These are phyloP conservation scores for Microbotryomycetes sp. DNA, from an alignment of 1,284 basidiomycete species.

Conservation along the genomic window DNA sequence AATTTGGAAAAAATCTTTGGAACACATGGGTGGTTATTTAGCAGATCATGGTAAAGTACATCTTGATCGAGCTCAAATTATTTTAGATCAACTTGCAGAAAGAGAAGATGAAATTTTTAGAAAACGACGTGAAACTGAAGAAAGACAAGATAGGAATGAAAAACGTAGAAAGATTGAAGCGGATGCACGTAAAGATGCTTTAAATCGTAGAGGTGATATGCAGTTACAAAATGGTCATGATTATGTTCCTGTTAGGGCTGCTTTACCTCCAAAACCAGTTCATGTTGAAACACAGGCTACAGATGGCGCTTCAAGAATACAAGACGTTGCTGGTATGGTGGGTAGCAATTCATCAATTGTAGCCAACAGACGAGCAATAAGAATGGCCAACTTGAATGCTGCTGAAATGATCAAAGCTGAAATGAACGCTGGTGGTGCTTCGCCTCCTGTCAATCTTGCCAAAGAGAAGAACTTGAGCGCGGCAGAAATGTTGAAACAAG, in stretches of 20 bases:
- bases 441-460: constrained; percentile 14
- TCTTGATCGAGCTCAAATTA: constrained; percentile 78
- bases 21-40: constrained; percentile 92
- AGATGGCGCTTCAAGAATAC: neutral
- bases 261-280: constrained; percentile 7
- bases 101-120: constrained; percentile 95
- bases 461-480: constrained; percentile 69
- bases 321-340: constrained; percentile 16
- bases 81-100: constrained; percentile 85
- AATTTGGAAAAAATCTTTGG: constrained; percentile 91
- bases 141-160: constrained; percentile 73
- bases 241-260: constrained; percentile 29
- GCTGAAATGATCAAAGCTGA: constrained; percentile 90
- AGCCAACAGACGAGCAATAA: constrained; percentile 75
- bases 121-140: constrained; percentile 81
- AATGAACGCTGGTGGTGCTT: constrained; percentile 52
- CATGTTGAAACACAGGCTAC: constrained; percentile 8
- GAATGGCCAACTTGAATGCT: constrained; percentile 93
- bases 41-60: constrained; percentile 90
- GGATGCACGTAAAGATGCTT: constrained; percentile 46
- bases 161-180: constrained; percentile 76
- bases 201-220: constrained; percentile 8
- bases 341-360: constrained; percentile 64
- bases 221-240: constrained; percentile 23
- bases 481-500: constrained; percentile 84